phyloP scores from a whole-genome alignment of 805 yeast genomes.

The Cyberlindnera subsufficiens region DNA sequence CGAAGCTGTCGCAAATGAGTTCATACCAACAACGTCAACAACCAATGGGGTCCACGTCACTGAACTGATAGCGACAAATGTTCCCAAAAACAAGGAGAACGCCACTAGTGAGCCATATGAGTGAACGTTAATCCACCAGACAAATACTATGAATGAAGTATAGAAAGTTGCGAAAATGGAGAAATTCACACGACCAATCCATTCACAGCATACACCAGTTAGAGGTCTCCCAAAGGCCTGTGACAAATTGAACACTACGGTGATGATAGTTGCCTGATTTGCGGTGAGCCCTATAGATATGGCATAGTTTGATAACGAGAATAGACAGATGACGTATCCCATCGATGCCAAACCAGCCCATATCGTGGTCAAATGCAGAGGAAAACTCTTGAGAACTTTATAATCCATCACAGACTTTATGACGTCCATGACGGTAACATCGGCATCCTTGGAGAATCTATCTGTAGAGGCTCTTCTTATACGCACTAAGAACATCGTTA shows the following conservation, averaged over 20 bases:
- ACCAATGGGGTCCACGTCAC: constrained; percentile 33
- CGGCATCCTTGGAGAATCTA: constrained; percentile 10
- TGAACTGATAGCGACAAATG: constrained; percentile 39
- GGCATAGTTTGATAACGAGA: constrained; percentile 42
- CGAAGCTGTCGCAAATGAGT: constrained; percentile 34
- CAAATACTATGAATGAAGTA: constrained; percentile 33
- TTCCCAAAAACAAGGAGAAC: constrained; percentile 39
- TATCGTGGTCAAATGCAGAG: constrained; percentile 27
- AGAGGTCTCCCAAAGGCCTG: constrained; percentile 46
- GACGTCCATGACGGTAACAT: constrained; percentile 8
- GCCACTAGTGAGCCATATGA: constrained; percentile 35
- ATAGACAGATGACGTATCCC: constrained; percentile 39
- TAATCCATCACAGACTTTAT: constrained; percentile 31
- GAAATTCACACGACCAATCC: constrained; percentile 40
- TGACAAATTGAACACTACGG: constrained; percentile 39
- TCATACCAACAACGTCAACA: constrained; percentile 35
- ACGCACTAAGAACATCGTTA: constrained; percentile 37
- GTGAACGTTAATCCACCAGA: constrained; percentile 43
- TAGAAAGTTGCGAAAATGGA: constrained; percentile 32
- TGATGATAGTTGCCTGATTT: constrained; percentile 37
- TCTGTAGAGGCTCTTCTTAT: constrained; percentile 35
- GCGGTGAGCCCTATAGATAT: constrained; percentile 40
- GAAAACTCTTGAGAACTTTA: constrained; percentile 25
- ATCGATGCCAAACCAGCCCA: constrained; percentile 33
- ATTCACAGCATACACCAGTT: constrained; percentile 41